Percentiles rank a stretch among this genome's conserved stretches.
Evolutionary conservation across 2,329 filamentous ascomycete species (phyloP).

Genomic region (Sphaerulina vaccinii): DNA sequence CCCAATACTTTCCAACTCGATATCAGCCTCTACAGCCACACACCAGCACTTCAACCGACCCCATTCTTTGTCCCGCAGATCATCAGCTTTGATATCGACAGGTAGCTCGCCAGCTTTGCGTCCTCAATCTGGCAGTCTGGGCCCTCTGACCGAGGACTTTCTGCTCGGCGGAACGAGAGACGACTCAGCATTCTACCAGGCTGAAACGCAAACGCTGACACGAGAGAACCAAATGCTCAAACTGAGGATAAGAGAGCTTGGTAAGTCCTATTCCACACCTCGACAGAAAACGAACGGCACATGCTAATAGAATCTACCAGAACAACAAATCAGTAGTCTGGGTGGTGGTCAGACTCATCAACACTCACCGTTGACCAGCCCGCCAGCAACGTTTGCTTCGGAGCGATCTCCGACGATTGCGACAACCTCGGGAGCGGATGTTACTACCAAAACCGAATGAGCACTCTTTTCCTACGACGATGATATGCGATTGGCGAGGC

Average conservation of each 20-base stretch:
- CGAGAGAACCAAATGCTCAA: constrained; percentile 82
- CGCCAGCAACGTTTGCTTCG: constrained; percentile 18
- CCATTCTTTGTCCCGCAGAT: constrained; percentile 46
- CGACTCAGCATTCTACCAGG: constrained; percentile 77
- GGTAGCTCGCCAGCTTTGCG: constrained; percentile 48
- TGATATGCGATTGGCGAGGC: constrained; percentile 3
- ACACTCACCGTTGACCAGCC: constrained; percentile 22
- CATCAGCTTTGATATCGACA: constrained; percentile 39
- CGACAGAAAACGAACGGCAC: not conserved
- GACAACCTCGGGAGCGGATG: not conserved
- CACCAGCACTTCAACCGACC: constrained; percentile 31
- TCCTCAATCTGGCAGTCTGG: constrained; percentile 55
- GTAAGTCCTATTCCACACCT: not conserved
- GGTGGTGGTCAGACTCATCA: constrained; percentile 14
- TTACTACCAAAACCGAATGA: not conserved
- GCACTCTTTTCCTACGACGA: not conserved
- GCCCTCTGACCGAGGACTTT: constrained; percentile 52
- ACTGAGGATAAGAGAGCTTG: constrained; percentile 67
- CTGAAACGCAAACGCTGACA: constrained; percentile 73
- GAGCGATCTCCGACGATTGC: not conserved
- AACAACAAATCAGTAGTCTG: constrained; percentile 22
- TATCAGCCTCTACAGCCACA: constrained; percentile 18
- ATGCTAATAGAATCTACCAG: constrained; percentile 1
- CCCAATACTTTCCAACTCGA: constrained; percentile 21
- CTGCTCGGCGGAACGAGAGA: constrained; percentile 62